phyloP scores from a whole-genome alignment of 192 early-diverging fungal species.

The Jimgerdemannia lactiflua region DNA sequence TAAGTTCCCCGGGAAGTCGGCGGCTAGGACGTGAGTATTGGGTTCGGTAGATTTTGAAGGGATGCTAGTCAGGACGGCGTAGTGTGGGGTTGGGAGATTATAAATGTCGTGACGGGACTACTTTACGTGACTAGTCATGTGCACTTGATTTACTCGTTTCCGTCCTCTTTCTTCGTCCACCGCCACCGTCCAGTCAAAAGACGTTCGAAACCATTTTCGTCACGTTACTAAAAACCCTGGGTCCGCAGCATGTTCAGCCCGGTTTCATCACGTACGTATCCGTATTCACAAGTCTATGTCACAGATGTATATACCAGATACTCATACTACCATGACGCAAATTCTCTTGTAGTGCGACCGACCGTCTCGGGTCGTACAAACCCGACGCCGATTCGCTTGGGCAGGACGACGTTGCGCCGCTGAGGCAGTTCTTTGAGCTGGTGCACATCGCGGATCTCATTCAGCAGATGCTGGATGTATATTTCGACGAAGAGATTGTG shows the following conservation, averaged over 20 bases:
- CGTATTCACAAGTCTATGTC: no score
- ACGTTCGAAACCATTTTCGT: slow-evolving; percentile 82
- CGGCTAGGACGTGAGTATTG: no score
- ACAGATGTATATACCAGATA: no score
- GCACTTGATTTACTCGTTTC: no score
- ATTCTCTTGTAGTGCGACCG: slow-evolving; percentile 32
- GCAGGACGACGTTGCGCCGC: slow-evolving; percentile 52
- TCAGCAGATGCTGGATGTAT: slow-evolving; percentile 93
- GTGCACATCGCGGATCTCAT: slow-evolving; percentile 92
- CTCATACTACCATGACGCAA: not conserved
- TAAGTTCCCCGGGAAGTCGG: no score
- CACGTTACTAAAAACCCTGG: slow-evolving; percentile 65
- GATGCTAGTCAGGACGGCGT: not conserved
- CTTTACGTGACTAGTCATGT: no score
- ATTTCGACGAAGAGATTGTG: slow-evolving; percentile 88
- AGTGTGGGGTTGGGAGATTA: not conserved
- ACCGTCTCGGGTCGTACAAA: slow-evolving; percentile 42
- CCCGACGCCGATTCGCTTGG: slow-evolving; percentile 29
- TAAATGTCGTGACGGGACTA: no score
- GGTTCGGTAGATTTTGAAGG: not conserved
- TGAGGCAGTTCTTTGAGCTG: slow-evolving; percentile 88
- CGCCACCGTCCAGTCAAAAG: slow-evolving; percentile 44
- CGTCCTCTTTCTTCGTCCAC: no score
- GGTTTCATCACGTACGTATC: slow-evolving; percentile 44
- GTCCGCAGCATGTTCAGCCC: slow-evolving; percentile 70